These are phyloP conservation scores for Fusarium solani-melongenae DNA, from an alignment of 2,329 filamentous ascomycete genomes.

Conservation along the genomic window DNA sequence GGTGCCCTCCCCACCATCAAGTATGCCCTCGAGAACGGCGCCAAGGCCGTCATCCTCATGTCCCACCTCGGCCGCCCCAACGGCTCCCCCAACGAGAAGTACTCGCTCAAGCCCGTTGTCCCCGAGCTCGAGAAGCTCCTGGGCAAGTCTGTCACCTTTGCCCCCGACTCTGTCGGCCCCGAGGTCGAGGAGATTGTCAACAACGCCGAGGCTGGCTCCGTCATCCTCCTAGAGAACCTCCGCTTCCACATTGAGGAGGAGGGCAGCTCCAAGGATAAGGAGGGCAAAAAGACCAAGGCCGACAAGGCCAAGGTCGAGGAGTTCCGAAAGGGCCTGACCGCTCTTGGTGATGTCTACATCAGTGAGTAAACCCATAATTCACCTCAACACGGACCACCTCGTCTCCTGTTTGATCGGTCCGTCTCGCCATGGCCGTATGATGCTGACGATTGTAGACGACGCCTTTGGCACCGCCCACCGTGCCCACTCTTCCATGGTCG, in stretches of 20 bases:
- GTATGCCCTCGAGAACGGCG: conserved; percentile 88
- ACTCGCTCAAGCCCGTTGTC: conserved; percentile 92
- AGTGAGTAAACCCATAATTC: conserved; percentile 68
- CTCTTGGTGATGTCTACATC: conserved; percentile 94
- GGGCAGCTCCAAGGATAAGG: conserved; percentile 91
- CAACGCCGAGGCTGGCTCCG: conserved; percentile 81
- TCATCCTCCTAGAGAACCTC: conserved; percentile 96
- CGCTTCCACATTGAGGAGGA: conserved; percentile 99
- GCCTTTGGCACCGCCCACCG: conserved; percentile 98
- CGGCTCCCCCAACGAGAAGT: conserved; percentile 89
- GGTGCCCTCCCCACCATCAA: conserved; percentile 96
- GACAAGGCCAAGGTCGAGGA: conserved; percentile 91
- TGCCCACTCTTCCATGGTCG: conserved; percentile 99
- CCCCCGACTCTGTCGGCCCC: conserved; percentile 88
- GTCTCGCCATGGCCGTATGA: background rate
- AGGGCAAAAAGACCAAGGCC: conserved; percentile 98
- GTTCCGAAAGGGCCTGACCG: conserved; percentile 95
- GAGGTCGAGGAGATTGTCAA: conserved; percentile 92
- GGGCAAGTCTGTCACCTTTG: conserved; percentile 85
- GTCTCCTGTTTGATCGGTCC: background rate
- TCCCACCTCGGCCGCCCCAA: conserved; percentile 97
- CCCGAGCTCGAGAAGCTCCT: conserved; percentile 92
- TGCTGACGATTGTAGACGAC: conserved; percentile 73
- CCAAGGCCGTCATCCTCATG: conserved; percentile 96
- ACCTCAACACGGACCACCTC: background rate